Evolutionary conservation across 352 stramenopile species (phyloP), one percentile per base, ranked within the genome.

Genomic region (Globisporangium sylvaticum): DNA sequence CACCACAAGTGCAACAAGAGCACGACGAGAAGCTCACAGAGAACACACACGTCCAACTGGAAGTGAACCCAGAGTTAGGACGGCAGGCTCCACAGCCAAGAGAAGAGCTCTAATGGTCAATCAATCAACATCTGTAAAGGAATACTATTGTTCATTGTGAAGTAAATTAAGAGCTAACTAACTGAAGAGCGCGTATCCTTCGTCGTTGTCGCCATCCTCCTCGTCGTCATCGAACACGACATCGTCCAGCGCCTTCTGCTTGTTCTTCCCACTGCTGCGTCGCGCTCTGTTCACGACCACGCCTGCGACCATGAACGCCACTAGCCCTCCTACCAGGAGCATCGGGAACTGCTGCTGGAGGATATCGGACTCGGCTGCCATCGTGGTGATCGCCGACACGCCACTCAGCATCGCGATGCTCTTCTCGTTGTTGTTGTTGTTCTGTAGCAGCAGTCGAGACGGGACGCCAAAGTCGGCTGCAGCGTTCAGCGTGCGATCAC

Each of bases 161-260:
- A 18, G 37, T 18, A 15, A 44, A 18, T 6, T 44, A 44, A 6
- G 12, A 44, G 12, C 37, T 4, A 44, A 44, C 46, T 32, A 59
- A 15, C 29, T 59, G 18, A 59, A 44, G 54, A 59, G 54, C 27
- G 29, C 29, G 10, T 59, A 59, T 2, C 27, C 54, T 59, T 59
- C 54, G 9, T 59, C 54, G 27, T 59, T 15, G 3, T 59, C 54
- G 20, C 18, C 27, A 14, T 59, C 53, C 5, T 25, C 54, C 2
- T 59, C 34, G 18, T 59, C 54, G 18, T 44, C 37, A 44, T 39
- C 29, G 29, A 48, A n/a, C 15, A 48, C 39, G 39, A 48, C 5
- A n/a, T 48, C 39, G 5, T 42, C 54, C 27, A 6, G 44, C 8
- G 29, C 54, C 8, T 59, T 42, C 27, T 4, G 29, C 54, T 59